These are phyloP conservation scores for Phytophthora sp. DNA, from an alignment of 352 stramenopile species.

Conservation along the genomic window DNA sequence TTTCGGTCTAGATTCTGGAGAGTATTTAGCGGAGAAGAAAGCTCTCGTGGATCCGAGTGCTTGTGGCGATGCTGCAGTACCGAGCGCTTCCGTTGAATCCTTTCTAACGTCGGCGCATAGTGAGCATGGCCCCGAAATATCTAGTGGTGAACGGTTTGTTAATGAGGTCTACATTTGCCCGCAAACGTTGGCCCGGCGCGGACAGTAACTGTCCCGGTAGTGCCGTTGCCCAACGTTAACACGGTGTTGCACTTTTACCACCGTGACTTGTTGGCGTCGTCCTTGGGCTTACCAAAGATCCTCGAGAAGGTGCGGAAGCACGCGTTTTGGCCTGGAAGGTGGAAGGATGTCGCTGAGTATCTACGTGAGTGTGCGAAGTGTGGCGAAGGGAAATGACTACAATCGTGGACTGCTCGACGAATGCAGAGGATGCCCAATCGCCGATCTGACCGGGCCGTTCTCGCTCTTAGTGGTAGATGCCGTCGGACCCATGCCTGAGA, in stretches of 20 bases:
- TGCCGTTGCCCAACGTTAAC: slow-evolving; percentile 2
- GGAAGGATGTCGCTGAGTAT: neutral
- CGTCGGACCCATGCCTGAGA: neutral
- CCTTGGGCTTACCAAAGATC: slow-evolving; percentile 4
- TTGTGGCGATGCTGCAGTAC: no score
- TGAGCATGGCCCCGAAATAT: neutral
- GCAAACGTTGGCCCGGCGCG: slow-evolving; percentile 1
- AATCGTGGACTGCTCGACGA: neutral
- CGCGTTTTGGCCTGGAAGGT: neutral
- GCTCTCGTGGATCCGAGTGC: no score
- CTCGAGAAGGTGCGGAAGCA: neutral
- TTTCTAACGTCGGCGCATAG: neutral
- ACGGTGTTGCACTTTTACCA: slow-evolving; percentile 22
- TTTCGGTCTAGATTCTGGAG: no score
- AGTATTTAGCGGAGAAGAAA: no score
- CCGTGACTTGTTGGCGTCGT: neutral
- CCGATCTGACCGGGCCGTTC: neutral
- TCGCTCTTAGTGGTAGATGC: neutral
- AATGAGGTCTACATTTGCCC: slow-evolving; percentile 1
- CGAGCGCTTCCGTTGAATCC: no score
- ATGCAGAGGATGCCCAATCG: neutral
- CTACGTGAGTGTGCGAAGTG: no score
- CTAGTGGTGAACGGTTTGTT: slow-evolving; percentile 1
- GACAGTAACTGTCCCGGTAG: slow-evolving; percentile 2
- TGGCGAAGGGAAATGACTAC: neutral